phyloP scores from a whole-genome alignment of 148 eudicot genomes.

The Persicaria maculosa region DNA sequence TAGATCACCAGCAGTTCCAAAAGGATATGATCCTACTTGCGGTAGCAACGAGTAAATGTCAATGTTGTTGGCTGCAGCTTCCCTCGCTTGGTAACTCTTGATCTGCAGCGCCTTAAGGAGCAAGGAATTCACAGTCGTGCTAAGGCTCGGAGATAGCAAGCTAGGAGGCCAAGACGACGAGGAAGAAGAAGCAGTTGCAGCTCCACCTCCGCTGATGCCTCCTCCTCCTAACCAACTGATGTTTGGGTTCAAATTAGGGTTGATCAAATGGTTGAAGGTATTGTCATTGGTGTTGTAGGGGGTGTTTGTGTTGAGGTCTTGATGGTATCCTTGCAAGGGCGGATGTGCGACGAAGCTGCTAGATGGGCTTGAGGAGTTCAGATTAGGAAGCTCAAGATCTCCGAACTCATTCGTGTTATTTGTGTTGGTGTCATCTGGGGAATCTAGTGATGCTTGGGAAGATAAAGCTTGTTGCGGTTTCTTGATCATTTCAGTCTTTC shows the following conservation, averaged over 20 bases:
- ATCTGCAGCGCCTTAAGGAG: constrained; percentile 66
- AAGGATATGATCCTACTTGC: constrained; percentile 26
- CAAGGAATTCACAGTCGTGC: constrained; percentile 50
- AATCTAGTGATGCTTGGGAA: constrained; percentile 43
- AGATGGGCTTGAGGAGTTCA: constrained; percentile 32
- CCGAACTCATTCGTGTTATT: constrained; percentile 47
- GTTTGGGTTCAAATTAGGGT: constrained; percentile 21
- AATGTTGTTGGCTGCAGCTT: constrained; percentile 20
- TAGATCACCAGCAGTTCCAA: constrained; percentile 24
- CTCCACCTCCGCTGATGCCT: constrained; percentile 22
- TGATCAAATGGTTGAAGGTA: not conserved
- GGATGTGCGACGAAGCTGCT: constrained; percentile 13
- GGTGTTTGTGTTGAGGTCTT: not conserved
- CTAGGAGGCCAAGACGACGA: constrained; percentile 39
- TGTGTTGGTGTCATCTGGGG: constrained; percentile 45
- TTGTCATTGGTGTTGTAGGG: not conserved
- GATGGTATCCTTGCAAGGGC: constrained; percentile 26
- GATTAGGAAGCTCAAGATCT: constrained; percentile 52
- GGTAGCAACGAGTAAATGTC: constrained; percentile 30
- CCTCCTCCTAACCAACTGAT: constrained; percentile 42
- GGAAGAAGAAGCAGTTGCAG: constrained; percentile 21
- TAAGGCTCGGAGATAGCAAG: constrained; percentile 42
- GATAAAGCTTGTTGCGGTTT: constrained; percentile 49
- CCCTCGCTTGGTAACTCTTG: constrained; percentile 34
- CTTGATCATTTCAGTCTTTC: constrained; percentile 52